These are phyloP conservation scores for Prunus persica DNA, from an alignment of 306 rosid species.

Conservation along the genomic window Prunus_persica_NCBIv2 NC_034009.1:10303501-10304000, in stretches of 20 bases:
- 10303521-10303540: not conserved
- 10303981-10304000: too few relatives aligned
- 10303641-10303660: too few relatives aligned
- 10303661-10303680: too few relatives aligned
- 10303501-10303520: not conserved
- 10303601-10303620: constrained; percentile 18
- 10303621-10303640: not conserved
- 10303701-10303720: not conserved
- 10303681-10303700: not conserved
- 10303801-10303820: not conserved
- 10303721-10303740: too few relatives aligned
- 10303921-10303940: too few relatives aligned
- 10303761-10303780: too few relatives aligned
- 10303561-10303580: constrained; percentile 36
- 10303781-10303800: not conserved
- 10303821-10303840: not conserved
- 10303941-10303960: too few relatives aligned
- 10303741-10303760: too few relatives aligned
- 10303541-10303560: constrained; percentile 12
- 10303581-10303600: constrained; percentile 12
- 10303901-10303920: too few relatives aligned
- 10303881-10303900: not conserved
- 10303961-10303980: too few relatives aligned
- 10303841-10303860: not conserved
- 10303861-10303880: not conserved